Base-by-base conservation (phyloP, 2,329 filamentous ascomycete species). In the Cephalotrichum gorgonifer region DNA sequence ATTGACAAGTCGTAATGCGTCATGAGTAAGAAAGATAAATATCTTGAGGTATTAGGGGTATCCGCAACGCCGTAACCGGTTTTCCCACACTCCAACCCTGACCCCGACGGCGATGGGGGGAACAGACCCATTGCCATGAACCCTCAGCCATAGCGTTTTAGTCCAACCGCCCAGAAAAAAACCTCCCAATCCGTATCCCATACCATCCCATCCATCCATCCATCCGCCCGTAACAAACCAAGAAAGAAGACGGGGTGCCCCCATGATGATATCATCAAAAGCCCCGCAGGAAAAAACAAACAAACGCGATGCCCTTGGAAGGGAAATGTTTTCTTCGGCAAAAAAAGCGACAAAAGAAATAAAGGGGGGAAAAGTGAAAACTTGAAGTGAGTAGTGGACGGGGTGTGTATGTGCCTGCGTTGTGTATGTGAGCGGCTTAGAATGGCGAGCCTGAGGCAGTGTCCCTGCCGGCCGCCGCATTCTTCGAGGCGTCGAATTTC, bases 401-500 rank as follows among this genome's bases (percentile, higher is more conserved):
- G 17, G 2, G 17, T 5, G 35, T 38, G 35, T 11, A 9, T 30
- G n/a, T n/a, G n/a, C n/a, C n/a, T n/a, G n/a, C n/a, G n/a, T n/a
- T n/a, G n/a, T n/a, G n/a, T n/a, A n/a, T n/a, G n/a, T n/a, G n/a
- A n/a, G n/a, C n/a, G n/a, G n/a, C n/a, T 39, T 39, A 43, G 41
- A 39, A 43, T 28, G 17, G 15, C 14, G 26, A 48, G 41, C 33
- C 35, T 22, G 8, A 15, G 64, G 31, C 65, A 57, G 50, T 73
- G 60, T 54, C 68, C 68, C 53, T 71, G 41, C 11, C 17, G n/a
- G 38, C 38, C 47, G n/a, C 25, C 25, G 25, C 38, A 15, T 26
- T 20, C 27, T 48, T 43, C 20, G 47, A 69, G 62, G 70, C 67
- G 49, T 67, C 66, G 61, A 81, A 69, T 62, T 77, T 82, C 75